These are phyloP conservation scores for Eucalyptus curtisii DNA, from an alignment of 345 rosid genomes.

Conservation along the genomic window DNA sequence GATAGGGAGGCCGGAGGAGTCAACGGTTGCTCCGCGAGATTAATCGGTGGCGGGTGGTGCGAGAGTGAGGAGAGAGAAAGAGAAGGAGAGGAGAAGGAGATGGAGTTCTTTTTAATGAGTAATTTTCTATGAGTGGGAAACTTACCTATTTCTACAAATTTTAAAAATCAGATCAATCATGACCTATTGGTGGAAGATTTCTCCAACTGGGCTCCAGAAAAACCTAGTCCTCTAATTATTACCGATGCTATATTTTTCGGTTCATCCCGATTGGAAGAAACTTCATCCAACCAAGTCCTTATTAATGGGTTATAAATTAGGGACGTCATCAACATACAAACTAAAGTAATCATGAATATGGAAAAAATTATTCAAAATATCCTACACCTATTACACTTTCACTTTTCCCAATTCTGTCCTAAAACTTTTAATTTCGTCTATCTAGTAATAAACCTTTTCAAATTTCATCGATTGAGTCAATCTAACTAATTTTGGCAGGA, in stretches of 20 bases:
- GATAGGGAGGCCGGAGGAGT: background rate
- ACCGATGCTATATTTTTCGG: background rate
- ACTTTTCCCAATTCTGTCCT: too few relatives aligned
- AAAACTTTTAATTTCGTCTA: too few relatives aligned
- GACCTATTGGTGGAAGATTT: background rate
- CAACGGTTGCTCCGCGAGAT: background rate
- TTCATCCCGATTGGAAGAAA: background rate
- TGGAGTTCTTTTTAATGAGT: background rate
- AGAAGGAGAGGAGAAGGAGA: background rate
- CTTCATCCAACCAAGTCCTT: background rate
- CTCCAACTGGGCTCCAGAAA: background rate
- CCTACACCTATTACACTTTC: too few relatives aligned
- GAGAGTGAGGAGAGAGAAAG: background rate
- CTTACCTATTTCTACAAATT: background rate
- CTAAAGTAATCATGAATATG: background rate
- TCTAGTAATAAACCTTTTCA: too few relatives aligned
- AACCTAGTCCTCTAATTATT: background rate
- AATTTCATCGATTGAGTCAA: rapidly evolving
- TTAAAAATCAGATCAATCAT: background rate
- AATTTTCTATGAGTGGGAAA: background rate
- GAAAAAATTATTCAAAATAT: too few relatives aligned
- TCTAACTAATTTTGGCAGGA: background rate
- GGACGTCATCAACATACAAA: background rate
- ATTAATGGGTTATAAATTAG: background rate
- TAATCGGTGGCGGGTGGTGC: background rate